Conservation (phyloP, 441 rosid genomes). For the Erodium texanum region DNA sequence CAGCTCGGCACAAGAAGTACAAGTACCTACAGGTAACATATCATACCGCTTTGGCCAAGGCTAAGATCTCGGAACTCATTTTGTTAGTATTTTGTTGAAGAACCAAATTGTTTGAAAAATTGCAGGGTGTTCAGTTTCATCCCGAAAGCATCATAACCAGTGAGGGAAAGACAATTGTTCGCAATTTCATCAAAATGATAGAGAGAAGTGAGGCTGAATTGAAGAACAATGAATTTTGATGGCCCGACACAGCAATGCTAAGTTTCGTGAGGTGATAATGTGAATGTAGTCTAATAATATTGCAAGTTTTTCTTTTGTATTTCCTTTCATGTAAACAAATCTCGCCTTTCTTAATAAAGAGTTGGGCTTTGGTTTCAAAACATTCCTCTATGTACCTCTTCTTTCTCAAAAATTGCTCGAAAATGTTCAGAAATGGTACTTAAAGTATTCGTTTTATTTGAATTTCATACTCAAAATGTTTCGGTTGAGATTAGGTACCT, state of each 20-base stretch:
- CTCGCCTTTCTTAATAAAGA: background rate
- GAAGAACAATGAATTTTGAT: conserved; percentile 24
- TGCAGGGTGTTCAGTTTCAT: conserved; percentile 93
- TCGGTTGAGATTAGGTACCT: too few species aligned
- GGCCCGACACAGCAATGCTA: background rate
- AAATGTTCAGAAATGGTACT: too few species aligned
- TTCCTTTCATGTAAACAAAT: background rate
- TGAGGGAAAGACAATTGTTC: conserved; percentile 59
- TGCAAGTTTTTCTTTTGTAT: background rate
- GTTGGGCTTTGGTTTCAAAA: background rate
- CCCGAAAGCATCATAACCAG: conserved; percentile 86
- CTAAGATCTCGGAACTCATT: too few species aligned
- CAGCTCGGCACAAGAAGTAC: conserved; percentile 80
- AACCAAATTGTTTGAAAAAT: background rate
- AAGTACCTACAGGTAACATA: conserved; percentile 64
- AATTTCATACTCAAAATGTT: too few species aligned
- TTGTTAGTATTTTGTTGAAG: too few species aligned
- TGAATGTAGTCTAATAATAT: background rate
- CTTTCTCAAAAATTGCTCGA: too few species aligned
- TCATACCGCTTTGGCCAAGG: too few species aligned
- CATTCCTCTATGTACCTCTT: too few species aligned
- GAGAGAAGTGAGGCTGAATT: conserved; percentile 53
- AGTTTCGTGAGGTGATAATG: too few species aligned
- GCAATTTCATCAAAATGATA: conserved; percentile 60
- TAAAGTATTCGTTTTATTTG: too few species aligned